phyloP scores from a whole-genome alignment of 371 early-diverging fungal species.

The Phascolomyces articulosus region DNA sequence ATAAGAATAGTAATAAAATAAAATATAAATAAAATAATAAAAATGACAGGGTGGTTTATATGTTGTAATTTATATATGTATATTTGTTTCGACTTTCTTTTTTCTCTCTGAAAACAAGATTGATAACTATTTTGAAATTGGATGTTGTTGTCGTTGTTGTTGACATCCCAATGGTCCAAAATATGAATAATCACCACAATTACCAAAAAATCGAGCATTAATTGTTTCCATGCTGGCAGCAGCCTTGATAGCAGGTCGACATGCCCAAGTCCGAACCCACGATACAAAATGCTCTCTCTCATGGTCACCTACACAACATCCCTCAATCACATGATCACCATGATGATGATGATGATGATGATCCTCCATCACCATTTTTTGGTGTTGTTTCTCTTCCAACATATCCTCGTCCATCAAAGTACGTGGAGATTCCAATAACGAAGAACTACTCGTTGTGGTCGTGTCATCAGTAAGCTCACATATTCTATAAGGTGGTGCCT shows the following conservation, averaged over 20 bases:
- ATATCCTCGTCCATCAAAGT: constrained; percentile 3
- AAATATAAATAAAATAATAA: no score
- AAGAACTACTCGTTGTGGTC: constrained; percentile 2
- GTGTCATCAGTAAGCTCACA: constrained; percentile 3
- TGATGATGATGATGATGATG: no score
- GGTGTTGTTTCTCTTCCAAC: background rate
- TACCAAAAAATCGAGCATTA: background rate
- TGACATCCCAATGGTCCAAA: constrained; percentile 14
- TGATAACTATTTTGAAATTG: background rate
- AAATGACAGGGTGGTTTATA: no score
- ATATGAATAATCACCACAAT: constrained; percentile 18
- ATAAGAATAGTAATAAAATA: no score
- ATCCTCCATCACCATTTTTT: background rate
- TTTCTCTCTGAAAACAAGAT: no score
- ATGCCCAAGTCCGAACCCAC: constrained; percentile 8
- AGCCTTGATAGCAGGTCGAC: constrained; percentile 8
- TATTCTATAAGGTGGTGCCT: background rate
- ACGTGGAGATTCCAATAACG: constrained; percentile 1
- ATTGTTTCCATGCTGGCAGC: background rate
- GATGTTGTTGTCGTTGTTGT: background rate
- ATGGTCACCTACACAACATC: background rate
- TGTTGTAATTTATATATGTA: no score
- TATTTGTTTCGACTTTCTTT: no score
- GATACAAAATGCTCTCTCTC: constrained; percentile 12
- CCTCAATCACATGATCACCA: background rate